Evolutionary conservation across 1,284 basidiomycete genomes (phyloP), one percentile per base, ranked within the genome.

Genomic region (Leccinum griseonigrum): DNA sequence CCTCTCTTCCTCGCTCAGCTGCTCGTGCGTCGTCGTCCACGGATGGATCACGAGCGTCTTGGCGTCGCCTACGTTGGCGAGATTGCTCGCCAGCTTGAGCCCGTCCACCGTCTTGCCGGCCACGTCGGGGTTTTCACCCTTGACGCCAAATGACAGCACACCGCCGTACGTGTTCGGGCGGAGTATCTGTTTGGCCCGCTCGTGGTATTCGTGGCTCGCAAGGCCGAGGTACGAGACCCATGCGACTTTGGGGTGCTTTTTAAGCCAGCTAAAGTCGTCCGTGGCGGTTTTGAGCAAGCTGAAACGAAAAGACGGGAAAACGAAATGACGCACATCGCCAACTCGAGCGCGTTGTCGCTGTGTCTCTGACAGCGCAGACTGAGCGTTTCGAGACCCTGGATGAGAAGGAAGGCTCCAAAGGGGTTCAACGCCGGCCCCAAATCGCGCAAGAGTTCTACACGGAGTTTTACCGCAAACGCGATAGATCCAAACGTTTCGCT

Each of bases 221-320:
- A 94, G 83, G 26, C 93, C 94, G 43, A 90, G 84, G 72, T 95
- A 96, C 1, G 87, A 89, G 7, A 96, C 91, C 92, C 92, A 95
- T 0, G 84, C 74, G 46, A 95, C 85, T 53, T 84, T 82, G 8
- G 85, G 83, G 71, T 95, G 88, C 60, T 83, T 74, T 71, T 90
- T 82, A 48, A 96, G 84, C 80, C 83, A 91, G 61, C 81, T 77
- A 50, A 28, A 14, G n/a, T 14, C 8, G n/a, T 18, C 9, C 3
- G 38, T 16, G 8, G 6, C 6, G 0, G 0, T 0, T 51, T 18
- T 13, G 10, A 53, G 18, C 28, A 3, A 40, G 38, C 18, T 53
- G 9, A 3, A 13, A 48, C 3, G 22, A 22, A 16, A 26, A 2
- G 4, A 5, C 2, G 3, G 10, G 3, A 56, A 51, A 10, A 36